These are phyloP conservation scores for Aspergillus sp. DNA, from an alignment of 2,329 filamentous ascomycete species.

Conservation along the genomic window DNA sequence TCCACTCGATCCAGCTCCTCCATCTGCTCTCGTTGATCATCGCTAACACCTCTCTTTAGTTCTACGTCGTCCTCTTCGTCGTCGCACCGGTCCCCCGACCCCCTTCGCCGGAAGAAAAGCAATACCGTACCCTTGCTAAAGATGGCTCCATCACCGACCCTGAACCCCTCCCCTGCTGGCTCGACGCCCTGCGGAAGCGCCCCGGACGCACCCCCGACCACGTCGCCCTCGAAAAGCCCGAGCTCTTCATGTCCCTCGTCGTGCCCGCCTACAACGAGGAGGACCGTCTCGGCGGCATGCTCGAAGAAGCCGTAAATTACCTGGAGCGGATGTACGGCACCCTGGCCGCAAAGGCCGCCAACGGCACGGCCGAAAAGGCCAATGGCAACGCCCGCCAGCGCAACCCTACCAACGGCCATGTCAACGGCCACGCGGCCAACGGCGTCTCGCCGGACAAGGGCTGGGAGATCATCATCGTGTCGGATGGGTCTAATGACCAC, in stretches of 20 bases:
- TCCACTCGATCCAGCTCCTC: slow-evolving; percentile 2
- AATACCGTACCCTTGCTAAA: slow-evolving; percentile 72
- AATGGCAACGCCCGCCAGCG: slow-evolving; percentile 20
- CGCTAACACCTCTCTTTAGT: slow-evolving; percentile 37
- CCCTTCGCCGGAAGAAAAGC: slow-evolving; percentile 75
- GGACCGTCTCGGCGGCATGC: slow-evolving; percentile 74
- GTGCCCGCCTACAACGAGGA: slow-evolving; percentile 96
- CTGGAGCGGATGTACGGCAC: slow-evolving; percentile 74
- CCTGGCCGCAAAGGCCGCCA: slow-evolving; percentile 16
- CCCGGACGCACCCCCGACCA: slow-evolving; percentile 43
- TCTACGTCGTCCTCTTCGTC: slow-evolving; percentile 68
- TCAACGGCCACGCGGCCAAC: slow-evolving; percentile 33
- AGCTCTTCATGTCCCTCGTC: slow-evolving; percentile 86
- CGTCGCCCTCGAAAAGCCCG: slow-evolving; percentile 65
- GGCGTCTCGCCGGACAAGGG: slow-evolving; percentile 46
- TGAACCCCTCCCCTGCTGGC: slow-evolving; percentile 77
- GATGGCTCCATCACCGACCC: slow-evolving; percentile 57
- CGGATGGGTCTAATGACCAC: slow-evolving; percentile 81
- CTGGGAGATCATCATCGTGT: slow-evolving; percentile 91
- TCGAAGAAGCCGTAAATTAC: slow-evolving; percentile 87
- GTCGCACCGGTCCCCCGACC: slow-evolving; percentile 78
- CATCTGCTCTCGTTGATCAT: background rate
- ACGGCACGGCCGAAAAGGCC: background rate
- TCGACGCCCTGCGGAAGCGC: slow-evolving; percentile 69
- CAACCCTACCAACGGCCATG: slow-evolving; percentile 27